phyloP scores from a whole-genome alignment of 2,329 filamentous ascomycete genomes.

The Trichoderma simmonsii region DNA sequence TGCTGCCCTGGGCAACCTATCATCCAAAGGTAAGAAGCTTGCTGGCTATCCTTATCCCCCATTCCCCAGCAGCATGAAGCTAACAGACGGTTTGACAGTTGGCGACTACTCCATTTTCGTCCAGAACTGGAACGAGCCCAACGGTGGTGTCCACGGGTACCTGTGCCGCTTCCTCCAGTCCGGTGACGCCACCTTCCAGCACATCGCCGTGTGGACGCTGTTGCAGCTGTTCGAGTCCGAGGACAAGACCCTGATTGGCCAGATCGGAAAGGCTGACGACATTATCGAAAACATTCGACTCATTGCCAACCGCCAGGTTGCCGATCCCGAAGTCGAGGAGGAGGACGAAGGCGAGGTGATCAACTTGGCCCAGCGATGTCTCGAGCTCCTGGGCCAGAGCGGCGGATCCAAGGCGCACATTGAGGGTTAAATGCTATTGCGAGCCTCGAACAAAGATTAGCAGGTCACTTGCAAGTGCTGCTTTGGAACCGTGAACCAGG shows the following conservation, averaged over 20 bases:
- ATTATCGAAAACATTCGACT: conserved; percentile 88
- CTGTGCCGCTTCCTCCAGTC: conserved; percentile 88
- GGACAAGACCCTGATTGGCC: conserved; percentile 80
- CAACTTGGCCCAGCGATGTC: conserved; percentile 81
- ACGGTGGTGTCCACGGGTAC: conserved; percentile 94
- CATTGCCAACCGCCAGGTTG: conserved; percentile 84
- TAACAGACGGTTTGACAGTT: conserved; percentile 51
- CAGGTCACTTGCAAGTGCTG: not conserved
- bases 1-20: conserved; percentile 90
- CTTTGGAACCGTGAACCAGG: not conserved
- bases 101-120: conserved; percentile 97
- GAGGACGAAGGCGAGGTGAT: conserved; percentile 93
- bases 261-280: conserved; percentile 86
- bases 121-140: conserved; percentile 87
- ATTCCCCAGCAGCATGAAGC: not conserved
- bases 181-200: conserved; percentile 95
- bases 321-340: conserved; percentile 80
- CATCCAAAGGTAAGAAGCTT: conserved; percentile 75
- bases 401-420: conserved; percentile 71
- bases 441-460: not conserved
- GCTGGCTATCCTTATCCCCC: not conserved
- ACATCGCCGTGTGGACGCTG: conserved; percentile 98
- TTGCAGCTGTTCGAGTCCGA: conserved; percentile 94
- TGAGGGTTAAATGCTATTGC: conserved; percentile 57
- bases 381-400: conserved; percentile 78